Percentiles rank a stretch among this genome's conserved stretches.
phyloP scores from a whole-genome alignment of 495 filamentous ascomycete species.

The Hypoxylon trugodes region DNA sequence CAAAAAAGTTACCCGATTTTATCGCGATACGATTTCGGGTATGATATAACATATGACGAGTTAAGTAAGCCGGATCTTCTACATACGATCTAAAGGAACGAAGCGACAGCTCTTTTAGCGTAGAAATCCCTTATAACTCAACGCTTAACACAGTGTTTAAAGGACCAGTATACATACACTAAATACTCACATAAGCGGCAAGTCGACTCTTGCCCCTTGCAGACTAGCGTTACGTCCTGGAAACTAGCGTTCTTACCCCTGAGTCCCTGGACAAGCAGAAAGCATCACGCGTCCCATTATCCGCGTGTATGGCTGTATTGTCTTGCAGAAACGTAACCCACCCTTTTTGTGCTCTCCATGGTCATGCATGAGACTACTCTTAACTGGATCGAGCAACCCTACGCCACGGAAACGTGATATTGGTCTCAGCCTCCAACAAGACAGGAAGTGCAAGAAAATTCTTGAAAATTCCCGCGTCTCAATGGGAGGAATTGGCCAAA shows the following conservation, averaged over 20 bases:
- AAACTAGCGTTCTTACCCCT: constrained; percentile 29
- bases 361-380: constrained; percentile 10
- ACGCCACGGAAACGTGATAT: constrained; percentile 27
- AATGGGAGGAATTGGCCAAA: too few relatives aligned
- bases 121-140: constrained; percentile 12
- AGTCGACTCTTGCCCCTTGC: constrained; percentile 18
- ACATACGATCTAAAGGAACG: too few relatives aligned
- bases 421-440: constrained; percentile 35
- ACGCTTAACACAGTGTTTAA: constrained; percentile 6
- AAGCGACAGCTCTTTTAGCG: too few relatives aligned
- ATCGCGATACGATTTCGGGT: too few relatives aligned
- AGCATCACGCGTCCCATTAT: constrained; percentile 21
- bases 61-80: constrained; percentile 15
- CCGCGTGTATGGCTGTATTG: neutral
- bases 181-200: constrained; percentile 28
- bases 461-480: too few relatives aligned
- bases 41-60: constrained; percentile 8
- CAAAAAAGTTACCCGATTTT: constrained; percentile 15
- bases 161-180: neutral
- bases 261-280: constrained; percentile 8
- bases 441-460: neutral
- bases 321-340: constrained; percentile 31
- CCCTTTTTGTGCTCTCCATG: constrained; percentile 10
- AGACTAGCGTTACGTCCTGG: constrained; percentile 12
- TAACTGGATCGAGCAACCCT: constrained; percentile 16